phyloP scores from a whole-genome alignment of 108 stramenopile genomes.

The Seminavis robusta region DNA sequence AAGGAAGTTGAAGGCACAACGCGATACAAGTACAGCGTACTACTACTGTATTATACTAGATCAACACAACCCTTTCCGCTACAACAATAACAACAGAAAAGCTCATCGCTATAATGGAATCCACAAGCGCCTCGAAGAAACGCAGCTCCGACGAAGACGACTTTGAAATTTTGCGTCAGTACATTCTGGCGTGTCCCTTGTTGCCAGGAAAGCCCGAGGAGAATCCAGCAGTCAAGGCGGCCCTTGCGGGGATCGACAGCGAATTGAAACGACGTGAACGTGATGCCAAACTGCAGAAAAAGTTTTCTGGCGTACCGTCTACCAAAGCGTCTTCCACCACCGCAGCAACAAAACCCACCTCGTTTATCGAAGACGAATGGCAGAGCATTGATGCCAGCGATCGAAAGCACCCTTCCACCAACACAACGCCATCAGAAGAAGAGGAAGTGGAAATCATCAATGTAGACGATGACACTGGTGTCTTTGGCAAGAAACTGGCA shows the following conservation, averaged over 20 bases:
- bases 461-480: conserved; percentile 2
- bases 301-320: conserved; percentile 25
- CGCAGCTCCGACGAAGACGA: too few species aligned
- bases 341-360: background rate
- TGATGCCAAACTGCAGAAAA: conserved; percentile 53
- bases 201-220: conserved; percentile 10
- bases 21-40: too few species aligned
- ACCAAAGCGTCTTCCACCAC: background rate
- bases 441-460: background rate
- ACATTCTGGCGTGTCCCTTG: conserved; percentile 22
- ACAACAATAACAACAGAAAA: too few species aligned
- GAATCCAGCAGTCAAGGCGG: conserved; percentile 52
- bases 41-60: too few species aligned
- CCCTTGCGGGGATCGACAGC: conserved; percentile 58
- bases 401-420: background rate
- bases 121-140: too few species aligned
- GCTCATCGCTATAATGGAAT: too few species aligned
- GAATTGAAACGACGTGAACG: conserved; percentile 51
- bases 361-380: background rate
- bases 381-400: background rate
- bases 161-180: too few species aligned
- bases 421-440: background rate
- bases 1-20: too few species aligned
- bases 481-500: conserved; percentile 39
- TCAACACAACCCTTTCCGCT: too few species aligned